Conservation (phyloP, 2,329 filamentous ascomycete genomes). For the Colletotrichum abscissum region DNA sequence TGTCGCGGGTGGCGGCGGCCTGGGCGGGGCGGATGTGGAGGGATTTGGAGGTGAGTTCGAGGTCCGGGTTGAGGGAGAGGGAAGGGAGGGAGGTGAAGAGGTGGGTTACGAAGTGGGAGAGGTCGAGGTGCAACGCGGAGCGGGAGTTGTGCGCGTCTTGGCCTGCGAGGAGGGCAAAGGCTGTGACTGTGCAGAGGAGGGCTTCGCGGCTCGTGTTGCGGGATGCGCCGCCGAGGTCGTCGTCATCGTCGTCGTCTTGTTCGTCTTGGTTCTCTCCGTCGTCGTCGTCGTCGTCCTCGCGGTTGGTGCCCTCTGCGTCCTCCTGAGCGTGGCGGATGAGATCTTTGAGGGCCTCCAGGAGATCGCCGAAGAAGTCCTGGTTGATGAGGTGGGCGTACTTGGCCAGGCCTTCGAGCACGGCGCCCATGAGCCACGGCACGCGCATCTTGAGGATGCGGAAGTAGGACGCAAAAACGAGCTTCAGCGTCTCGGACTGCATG, state of each 20-base stretch:
- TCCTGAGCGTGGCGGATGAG: conserved; percentile 82
- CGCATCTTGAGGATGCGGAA: conserved; percentile 93
- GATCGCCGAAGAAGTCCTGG: conserved; percentile 97
- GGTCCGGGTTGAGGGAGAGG: conserved; percentile 83
- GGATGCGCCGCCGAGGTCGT: conserved; percentile 58
- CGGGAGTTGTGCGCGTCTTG: conserved; percentile 92
- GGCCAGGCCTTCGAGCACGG: conserved; percentile 91
- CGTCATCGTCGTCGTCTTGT: conserved; percentile 49
- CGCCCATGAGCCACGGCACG: conserved; percentile 89
- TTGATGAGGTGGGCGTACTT: conserved; percentile 98
- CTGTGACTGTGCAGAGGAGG: conserved; percentile 94
- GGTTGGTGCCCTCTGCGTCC: conserved; percentile 51
- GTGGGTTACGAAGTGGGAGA: conserved; percentile 94
- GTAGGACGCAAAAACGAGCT: conserved; percentile 94
- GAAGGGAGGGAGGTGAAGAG: conserved; percentile 88
- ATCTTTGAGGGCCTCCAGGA: conserved; percentile 94
- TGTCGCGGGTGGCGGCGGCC: conserved; percentile 51
- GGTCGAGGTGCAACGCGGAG: conserved; percentile 84
- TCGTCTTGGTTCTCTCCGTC: conserved; percentile 47
- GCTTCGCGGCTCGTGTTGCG: conserved; percentile 87
- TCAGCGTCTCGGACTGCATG: conserved; percentile 95
- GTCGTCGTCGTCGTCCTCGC: conserved; percentile 52
- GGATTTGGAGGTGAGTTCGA: conserved; percentile 83
- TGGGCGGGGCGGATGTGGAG: conserved; percentile 67
- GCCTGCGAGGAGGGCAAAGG: conserved; percentile 94